Conservation (phyloP, 805 yeast species). For the Lipomyces yamadae region DNA sequence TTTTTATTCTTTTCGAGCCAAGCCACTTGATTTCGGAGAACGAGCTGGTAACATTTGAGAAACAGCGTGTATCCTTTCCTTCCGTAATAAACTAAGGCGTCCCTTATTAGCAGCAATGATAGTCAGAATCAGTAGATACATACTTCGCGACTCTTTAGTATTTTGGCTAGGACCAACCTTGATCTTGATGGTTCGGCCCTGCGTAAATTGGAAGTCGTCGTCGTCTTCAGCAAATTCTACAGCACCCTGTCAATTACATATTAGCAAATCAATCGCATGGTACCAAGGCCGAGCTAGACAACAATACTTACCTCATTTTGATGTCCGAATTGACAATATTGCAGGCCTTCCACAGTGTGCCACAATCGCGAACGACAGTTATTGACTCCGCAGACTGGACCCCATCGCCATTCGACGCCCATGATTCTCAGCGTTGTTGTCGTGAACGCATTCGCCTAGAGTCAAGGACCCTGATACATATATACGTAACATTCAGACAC, state of each 20-base stretch:
- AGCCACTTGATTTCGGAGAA: conserved; percentile 56
- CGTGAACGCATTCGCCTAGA: neutral
- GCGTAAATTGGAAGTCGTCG: conserved; percentile 54
- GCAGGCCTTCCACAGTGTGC: conserved; percentile 73
- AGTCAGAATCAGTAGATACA: conserved; percentile 3
- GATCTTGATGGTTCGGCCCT: conserved; percentile 24
- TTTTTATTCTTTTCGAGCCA: conserved; percentile 48
- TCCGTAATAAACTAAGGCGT: conserved; percentile 52
- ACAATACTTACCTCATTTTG: conserved; percentile 57
- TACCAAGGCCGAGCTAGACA: neutral
- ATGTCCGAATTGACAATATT: conserved; percentile 90
- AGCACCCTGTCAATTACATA: conserved; percentile 52
- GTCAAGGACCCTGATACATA: neutral
- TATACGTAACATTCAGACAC: neutral
- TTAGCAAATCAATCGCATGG: neutral
- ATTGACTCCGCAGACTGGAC: conserved; percentile 85
- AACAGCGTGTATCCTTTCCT: conserved; percentile 52
- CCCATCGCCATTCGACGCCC: conserved; percentile 58
- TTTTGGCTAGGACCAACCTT: conserved; percentile 31
- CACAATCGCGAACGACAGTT: conserved; percentile 84
- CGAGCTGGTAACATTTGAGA: conserved; percentile 55
- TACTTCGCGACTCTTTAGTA: conserved; percentile 39
- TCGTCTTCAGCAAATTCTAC: conserved; percentile 81
- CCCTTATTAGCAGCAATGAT: neutral
- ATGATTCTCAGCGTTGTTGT: conserved; percentile 3